Evolutionary conservation across 2,329 filamentous ascomycete species (phyloP).

Genomic region (Phialophora chinensis): DNA sequence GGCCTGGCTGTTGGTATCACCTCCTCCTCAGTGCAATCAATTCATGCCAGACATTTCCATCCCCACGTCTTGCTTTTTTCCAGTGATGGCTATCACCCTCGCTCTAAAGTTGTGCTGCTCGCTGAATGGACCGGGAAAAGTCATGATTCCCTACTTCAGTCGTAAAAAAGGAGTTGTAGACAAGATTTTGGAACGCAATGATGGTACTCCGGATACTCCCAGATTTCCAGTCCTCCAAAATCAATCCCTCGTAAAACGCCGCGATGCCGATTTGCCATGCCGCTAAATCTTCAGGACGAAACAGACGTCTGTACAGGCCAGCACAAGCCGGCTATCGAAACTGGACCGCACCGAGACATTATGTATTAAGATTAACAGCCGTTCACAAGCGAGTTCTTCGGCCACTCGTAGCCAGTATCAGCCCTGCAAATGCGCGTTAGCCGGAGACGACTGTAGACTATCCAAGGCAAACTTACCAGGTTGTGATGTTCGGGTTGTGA

Average conservation of each 20-base stretch:
- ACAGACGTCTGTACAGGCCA: slow-evolving; percentile 34
- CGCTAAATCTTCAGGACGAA: slow-evolving; percentile 34
- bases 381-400: slow-evolving; percentile 66
- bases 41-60: slow-evolving; percentile 19
- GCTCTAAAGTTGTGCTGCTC: slow-evolving; percentile 25
- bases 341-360: slow-evolving; percentile 32
- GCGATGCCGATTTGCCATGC: slow-evolving; percentile 32
- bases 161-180: slow-evolving; percentile 32
- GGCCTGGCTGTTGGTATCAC: background rate
- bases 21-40: background rate
- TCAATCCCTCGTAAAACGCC: slow-evolving; percentile 30
- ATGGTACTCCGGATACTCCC: slow-evolving; percentile 27
- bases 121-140: slow-evolving; percentile 28
- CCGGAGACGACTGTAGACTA: background rate
- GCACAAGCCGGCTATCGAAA: slow-evolving; percentile 26
- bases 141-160: slow-evolving; percentile 34
- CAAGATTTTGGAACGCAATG: slow-evolving; percentile 28
- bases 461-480: slow-evolving; percentile 58
- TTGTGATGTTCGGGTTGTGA: slow-evolving; percentile 67
- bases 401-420: slow-evolving; percentile 63
- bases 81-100: slow-evolving; percentile 11
- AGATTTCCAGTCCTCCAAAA: slow-evolving; percentile 25
- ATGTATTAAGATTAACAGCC: slow-evolving; percentile 52
- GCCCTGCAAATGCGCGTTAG: slow-evolving; percentile 45
- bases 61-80: slow-evolving; percentile 6